A percentile compares a stretch with the other conserved stretches of the same genome.
Evolutionary conservation across 108 stramenopile genomes (phyloP).

Genomic region (Pseudonitzschia delicatissima): DNA sequence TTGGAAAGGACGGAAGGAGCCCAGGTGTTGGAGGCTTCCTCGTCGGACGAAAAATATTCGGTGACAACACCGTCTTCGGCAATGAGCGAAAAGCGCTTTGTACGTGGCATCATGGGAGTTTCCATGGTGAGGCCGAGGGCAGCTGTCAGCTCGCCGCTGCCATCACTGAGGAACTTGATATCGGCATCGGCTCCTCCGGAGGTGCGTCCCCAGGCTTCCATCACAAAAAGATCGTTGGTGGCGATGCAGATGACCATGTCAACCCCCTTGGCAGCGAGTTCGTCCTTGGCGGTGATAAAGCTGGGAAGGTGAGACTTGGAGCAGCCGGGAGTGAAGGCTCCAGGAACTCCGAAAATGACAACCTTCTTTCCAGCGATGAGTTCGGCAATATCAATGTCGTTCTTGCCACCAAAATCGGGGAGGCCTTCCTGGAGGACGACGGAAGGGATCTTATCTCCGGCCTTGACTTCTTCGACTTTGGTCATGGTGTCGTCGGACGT

Average conservation of each 20-base stretch:
- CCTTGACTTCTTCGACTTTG: constrained; percentile 58
- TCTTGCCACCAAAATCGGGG: constrained; percentile 44
- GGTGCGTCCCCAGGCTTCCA: constrained; percentile 84
- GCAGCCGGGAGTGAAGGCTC: constrained; percentile 90
- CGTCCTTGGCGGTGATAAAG: constrained; percentile 77
- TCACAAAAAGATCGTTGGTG: constrained; percentile 84
- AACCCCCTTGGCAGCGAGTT: constrained; percentile 78
- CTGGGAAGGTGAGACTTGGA: constrained; percentile 86
- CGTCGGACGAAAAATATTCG: constrained; percentile 66
- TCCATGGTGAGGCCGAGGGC: constrained; percentile 76
- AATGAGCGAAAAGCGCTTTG: constrained; percentile 77
- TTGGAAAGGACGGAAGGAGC: constrained; percentile 73
- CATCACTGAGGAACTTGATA: constrained; percentile 67
- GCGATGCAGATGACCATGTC: constrained; percentile 85
- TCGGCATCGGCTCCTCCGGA: constrained; percentile 78
- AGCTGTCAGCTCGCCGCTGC: constrained; percentile 59
- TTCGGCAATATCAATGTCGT: constrained; percentile 53
- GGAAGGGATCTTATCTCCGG: constrained; percentile 68
- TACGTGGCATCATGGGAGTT: constrained; percentile 56
- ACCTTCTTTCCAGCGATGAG: constrained; percentile 80
- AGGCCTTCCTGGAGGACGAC: constrained; percentile 59
- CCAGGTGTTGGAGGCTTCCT: constrained; percentile 70
- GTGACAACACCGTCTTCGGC: constrained; percentile 84
- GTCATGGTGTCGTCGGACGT: neutral
- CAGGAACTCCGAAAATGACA: constrained; percentile 89